Conservation (phyloP, 1,284 basidiomycete species). For the Singerocomus rubriflavus region DNA sequence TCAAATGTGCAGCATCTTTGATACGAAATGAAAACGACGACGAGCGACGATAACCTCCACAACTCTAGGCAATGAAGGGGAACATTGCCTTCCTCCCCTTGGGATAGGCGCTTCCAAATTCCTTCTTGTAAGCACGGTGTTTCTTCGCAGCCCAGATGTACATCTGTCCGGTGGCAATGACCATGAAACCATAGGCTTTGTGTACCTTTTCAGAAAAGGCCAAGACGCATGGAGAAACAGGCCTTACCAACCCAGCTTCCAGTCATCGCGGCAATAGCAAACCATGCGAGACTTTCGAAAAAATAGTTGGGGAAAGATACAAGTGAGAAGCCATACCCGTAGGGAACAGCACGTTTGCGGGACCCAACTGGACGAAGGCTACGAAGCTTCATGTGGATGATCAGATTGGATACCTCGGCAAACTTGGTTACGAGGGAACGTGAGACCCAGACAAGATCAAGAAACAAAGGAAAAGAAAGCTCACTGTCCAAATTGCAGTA, state of each 20-base stretch:
- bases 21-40: too few species aligned
- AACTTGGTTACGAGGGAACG: constrained; percentile 47
- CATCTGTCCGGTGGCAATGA: constrained; percentile 75
- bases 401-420: constrained; percentile 85
- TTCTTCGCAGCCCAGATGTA: constrained; percentile 90
- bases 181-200: constrained; percentile 71
- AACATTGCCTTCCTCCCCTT: constrained; percentile 75
- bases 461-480: constrained; percentile 32
- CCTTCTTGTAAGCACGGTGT: constrained; percentile 87
- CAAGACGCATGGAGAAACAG: background rate
- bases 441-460: background rate
- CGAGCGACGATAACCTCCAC: background rate
- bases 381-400: constrained; percentile 81
- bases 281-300: constrained; percentile 85
- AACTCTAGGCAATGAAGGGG: constrained; percentile 50
- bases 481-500: constrained; percentile 71
- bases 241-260: constrained; percentile 70
- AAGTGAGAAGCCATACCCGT: constrained; percentile 82
- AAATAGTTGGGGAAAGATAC: constrained; percentile 95
- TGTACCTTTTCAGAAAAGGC: constrained; percentile 7
- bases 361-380: constrained; percentile 81
- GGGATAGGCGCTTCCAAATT: constrained; percentile 88
- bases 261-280: constrained; percentile 75
- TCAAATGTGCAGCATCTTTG: too few species aligned
- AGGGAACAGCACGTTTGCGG: constrained; percentile 79